Conservation (phyloP, 2,329 filamentous ascomycete species). For the Penicillium sp. region DNA sequence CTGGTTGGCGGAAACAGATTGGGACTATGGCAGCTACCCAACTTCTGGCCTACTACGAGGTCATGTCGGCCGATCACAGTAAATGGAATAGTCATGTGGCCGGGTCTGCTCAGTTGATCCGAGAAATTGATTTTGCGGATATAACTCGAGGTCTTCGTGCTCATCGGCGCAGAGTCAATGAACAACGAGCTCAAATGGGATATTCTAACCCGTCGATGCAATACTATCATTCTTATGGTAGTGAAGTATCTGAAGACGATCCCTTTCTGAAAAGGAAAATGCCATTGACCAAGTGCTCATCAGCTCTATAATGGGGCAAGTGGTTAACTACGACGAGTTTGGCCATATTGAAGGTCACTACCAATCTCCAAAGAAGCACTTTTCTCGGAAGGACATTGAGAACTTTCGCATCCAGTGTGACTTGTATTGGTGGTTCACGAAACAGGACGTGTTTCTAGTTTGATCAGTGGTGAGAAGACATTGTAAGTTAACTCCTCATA, state of each 20-base stretch:
- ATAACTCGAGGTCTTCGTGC: constrained; percentile 71
- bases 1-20: constrained; percentile 67
- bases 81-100: constrained; percentile 94
- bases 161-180: constrained; percentile 54
- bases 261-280: constrained; percentile 44
- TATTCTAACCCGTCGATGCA: constrained; percentile 20
- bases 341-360: constrained; percentile 47
- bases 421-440: constrained; percentile 93
- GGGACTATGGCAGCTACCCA: constrained; percentile 86
- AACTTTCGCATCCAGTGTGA: constrained; percentile 80
- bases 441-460: constrained; percentile 92
- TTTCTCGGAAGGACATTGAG: constrained; percentile 64
- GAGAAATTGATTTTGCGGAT: constrained; percentile 74
- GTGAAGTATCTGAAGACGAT: constrained; percentile 41
- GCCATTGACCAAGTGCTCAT: constrained; percentile 59
- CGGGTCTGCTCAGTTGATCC: constrained; percentile 77
- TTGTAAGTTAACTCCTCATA: constrained; percentile 62
- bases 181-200: constrained; percentile 31
- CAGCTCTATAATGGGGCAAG: constrained; percentile 57
- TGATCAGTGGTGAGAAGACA: constrained; percentile 79
- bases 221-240: constrained; percentile 29
- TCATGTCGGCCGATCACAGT: constrained; percentile 88
- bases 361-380: constrained; percentile 31
- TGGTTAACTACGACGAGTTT: constrained; percentile 59
- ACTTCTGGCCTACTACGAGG: constrained; percentile 86